phyloP scores from a whole-genome alignment of 1,284 basidiomycete species.

The Pascua guehoae region DNA sequence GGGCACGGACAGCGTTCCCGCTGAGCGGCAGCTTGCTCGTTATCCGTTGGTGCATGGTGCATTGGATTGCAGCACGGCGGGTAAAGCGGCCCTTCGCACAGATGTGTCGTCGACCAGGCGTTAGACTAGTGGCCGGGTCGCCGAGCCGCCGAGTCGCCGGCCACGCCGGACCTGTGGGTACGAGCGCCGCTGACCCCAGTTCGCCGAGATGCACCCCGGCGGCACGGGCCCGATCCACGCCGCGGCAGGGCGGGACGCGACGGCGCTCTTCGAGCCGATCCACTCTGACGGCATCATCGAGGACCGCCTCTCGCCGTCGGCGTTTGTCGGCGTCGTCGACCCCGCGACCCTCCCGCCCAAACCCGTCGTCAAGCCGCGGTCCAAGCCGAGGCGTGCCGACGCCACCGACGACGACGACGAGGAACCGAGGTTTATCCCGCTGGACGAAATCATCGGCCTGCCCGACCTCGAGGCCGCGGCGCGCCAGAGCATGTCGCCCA shows the following conservation, averaged over 20 bases:
- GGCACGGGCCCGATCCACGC: slow-evolving; percentile 36
- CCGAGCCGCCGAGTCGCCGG: too few species aligned
- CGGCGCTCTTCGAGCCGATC: slow-evolving; percentile 39
- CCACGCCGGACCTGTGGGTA: too few species aligned
- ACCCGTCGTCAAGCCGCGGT: background rate
- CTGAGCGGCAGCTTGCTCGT: too few species aligned
- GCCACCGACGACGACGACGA: background rate
- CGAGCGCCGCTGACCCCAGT: slow-evolving; percentile 23
- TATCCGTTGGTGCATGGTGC: too few species aligned
- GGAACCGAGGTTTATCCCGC: slow-evolving; percentile 31
- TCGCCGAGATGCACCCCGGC: slow-evolving; percentile 44
- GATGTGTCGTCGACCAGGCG: background rate
- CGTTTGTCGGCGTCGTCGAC: slow-evolving; percentile 29
- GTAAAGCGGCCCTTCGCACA: background rate
- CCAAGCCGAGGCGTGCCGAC: slow-evolving; percentile 7
- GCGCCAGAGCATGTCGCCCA: slow-evolving; percentile 33
- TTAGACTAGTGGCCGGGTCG: too few species aligned
- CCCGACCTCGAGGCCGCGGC: slow-evolving; percentile 49
- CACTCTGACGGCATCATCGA: slow-evolving; percentile 48
- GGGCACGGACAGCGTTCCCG: too few species aligned
- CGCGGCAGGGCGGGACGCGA: slow-evolving; percentile 45
- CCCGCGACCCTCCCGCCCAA: slow-evolving; percentile 26
- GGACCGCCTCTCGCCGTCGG: slow-evolving; percentile 32
- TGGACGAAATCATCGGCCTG: slow-evolving; percentile 45
- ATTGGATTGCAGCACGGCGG: too few species aligned